Evolutionary conservation across 148 eudicot genomes (phyloP), one percentile per base, ranked within the genome.

Genomic region (Tetragonia tetragonoides): DNA sequence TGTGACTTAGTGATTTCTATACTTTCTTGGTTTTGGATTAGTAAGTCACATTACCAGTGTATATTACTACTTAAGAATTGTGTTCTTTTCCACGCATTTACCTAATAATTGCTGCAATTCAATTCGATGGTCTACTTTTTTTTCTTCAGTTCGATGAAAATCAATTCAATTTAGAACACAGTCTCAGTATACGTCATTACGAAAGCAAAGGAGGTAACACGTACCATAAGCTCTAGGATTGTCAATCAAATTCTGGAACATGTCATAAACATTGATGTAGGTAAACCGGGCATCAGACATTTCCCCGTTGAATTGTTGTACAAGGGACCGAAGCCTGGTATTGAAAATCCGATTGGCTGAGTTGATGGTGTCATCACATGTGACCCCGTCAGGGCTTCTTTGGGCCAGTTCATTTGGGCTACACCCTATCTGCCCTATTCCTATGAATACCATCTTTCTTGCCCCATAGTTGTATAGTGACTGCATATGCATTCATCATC

Each of bases 371-470:
- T 80, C 77, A 44, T 86, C 91, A 60, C 91, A 90, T 10, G 91
- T 85, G 40, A 39, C 73, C 0, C 98, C 98, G 80, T 93, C 97
- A 66, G 81, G 77, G 79, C 98, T 91, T 74, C 84, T 83, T 81
- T 85, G 91, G 40, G 98, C 97, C 83, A 94, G 70, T 76, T 82
- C 88, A 49, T 89, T 92, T 63, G 97, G 93, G 81, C 90, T 91
- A 83, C 97, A 91, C 16, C 89, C 91, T 16, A 89, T 83, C 11
- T 83, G 89, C 10, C 91, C 91, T 20, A 89, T 73, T 67, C 91
- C 91, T 14, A 83, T 77, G 28, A 89, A 51, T 11, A 41, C 91
- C 0, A 89, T 10, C 72, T 87, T 89, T 65, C 89, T 89, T 80
- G 91, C 91, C 56, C 91, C 91, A 8, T 81, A 85, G 65, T 77